A percentile compares a stretch with the other conserved stretches of the same genome.
These are phyloP conservation scores for Schwanniomyces vanrijiae DNA, from an alignment of 805 yeast genomes.

Conservation along the genomic window DNA sequence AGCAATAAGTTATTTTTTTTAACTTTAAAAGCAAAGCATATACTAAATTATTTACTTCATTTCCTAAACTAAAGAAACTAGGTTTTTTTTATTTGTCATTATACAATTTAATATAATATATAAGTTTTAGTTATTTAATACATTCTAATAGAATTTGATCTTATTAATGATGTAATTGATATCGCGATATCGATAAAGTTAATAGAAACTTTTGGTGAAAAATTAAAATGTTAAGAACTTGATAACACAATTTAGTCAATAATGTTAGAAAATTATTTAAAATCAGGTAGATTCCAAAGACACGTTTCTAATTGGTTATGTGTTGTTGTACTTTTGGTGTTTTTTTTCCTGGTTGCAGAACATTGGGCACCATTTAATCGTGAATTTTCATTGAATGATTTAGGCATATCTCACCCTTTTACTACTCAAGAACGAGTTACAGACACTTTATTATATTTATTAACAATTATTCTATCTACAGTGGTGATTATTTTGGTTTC, in stretches of 20 bases:
- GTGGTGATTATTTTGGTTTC: slow-evolving; percentile 16
- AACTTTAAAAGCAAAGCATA: no score
- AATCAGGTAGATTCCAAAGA: not conserved
- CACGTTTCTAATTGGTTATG: slow-evolving; percentile 24
- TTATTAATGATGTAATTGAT: no score
- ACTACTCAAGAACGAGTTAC: slow-evolving; percentile 28
- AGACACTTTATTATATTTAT: slow-evolving; percentile 30
- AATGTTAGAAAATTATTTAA: not conserved
- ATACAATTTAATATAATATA: no score
- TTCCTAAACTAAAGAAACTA: not conserved
- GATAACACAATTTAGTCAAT: not conserved
- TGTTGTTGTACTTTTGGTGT: slow-evolving; percentile 13
- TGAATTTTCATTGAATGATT: slow-evolving; percentile 27
- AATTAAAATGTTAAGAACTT: not conserved
- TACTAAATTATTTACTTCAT: not conserved
- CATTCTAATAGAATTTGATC: no score
- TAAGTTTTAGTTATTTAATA: no score
- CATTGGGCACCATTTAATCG: slow-evolving; percentile 26
- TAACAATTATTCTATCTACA: slow-evolving; percentile 26
- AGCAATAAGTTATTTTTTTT: slow-evolving; percentile 15
- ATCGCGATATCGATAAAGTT: not conserved
- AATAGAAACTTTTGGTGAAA: no score
- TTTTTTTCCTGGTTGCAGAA: slow-evolving; percentile 21
- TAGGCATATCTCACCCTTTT: slow-evolving; percentile 29
- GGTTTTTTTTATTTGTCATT: no score